Evolutionary conservation across 2,329 filamentous ascomycete species (phyloP), one percentile per base, ranked within the genome.

Genomic region (Fusarium sp.): DNA sequence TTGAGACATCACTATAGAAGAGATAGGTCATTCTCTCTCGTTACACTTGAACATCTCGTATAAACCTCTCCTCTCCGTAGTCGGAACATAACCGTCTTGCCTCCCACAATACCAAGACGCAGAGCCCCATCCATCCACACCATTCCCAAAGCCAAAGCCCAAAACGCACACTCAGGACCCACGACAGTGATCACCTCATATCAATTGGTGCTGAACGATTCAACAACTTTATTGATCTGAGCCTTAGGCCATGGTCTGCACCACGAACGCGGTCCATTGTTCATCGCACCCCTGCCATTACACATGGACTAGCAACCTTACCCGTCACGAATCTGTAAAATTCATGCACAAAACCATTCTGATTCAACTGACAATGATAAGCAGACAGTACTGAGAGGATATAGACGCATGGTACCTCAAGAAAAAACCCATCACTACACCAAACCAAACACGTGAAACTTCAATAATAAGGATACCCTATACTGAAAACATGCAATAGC

Each of bases 131-230:
- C 51, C 53, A 69, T 58, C 51, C 58, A 57, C 66, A 57, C 53
- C 57, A 40, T 55, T 27, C 42, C 27, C 23, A 33, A 35, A 21
- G 41, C n/a, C 49, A 71, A 59, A 35, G n/a, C 43, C 33, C 25
- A 39, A 41, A 52, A 39, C 13, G 36, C 29, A 29, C 46, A 39
- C 14, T 36, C 3, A 45, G 27, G 69, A 66, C 64, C 69, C 69
- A 72, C 66, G 61, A 40, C 21, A 41, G 25, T 36, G 55, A 72
- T 72, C 70, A 72, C 70, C 65, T 67, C 70, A 72, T 72, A 64
- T 72, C 54, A 67, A 72, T 72, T 72, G 70, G 70, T 50, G 51
- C 55, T 40, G 17, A 63, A 27, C 20, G 37, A 29, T 40, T 37
- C 55, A 51, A 33, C 17, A 27, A 36, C 35, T 17, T 11, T 11